A percentile compares a stretch with the other conserved stretches of the same genome.
These are phyloP conservation scores for Glaciozyma martinii DNA, from an alignment of 768 basidiomycete species.

Conservation along the genomic window DNA sequence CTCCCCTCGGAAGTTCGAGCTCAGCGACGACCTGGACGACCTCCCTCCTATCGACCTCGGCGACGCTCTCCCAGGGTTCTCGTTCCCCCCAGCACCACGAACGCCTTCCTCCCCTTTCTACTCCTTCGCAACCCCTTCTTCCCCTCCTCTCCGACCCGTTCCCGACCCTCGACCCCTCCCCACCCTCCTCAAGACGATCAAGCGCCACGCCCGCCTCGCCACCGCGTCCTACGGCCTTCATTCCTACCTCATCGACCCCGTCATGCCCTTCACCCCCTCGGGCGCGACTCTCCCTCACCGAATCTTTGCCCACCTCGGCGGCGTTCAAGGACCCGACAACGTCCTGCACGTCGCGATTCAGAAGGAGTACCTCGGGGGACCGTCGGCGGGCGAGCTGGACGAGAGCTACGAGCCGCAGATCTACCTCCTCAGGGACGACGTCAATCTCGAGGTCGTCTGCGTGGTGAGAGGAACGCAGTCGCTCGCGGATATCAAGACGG, in stretches of 20 bases:
- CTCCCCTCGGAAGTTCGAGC: background rate
- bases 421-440: conserved; percentile 24
- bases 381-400: background rate
- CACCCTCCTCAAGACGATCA: conserved; percentile 9
- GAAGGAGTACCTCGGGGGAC: background rate
- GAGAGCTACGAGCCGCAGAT: conserved; percentile 20
- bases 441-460: conserved; percentile 12
- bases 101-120: background rate
- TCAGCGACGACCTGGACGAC: conserved; percentile 3
- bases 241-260: conserved; percentile 12
- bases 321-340: conserved; percentile 11
- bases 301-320: conserved; percentile 27
- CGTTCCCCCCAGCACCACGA: background rate
- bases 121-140: background rate
- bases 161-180: background rate
- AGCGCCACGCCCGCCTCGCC: conserved; percentile 17
- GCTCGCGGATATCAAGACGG: conserved; percentile 25
- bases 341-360: conserved; percentile 23
- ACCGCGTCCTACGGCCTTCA: conserved; percentile 28
- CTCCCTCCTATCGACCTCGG: conserved; percentile 9
- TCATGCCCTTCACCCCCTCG: conserved; percentile 20
- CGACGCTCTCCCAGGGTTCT: background rate
- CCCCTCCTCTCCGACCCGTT: background rate
- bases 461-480: conserved; percentile 27
- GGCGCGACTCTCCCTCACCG: conserved; percentile 20